Conservation (phyloP, 148 eudicot species). For the Spergularia marina region DNA sequence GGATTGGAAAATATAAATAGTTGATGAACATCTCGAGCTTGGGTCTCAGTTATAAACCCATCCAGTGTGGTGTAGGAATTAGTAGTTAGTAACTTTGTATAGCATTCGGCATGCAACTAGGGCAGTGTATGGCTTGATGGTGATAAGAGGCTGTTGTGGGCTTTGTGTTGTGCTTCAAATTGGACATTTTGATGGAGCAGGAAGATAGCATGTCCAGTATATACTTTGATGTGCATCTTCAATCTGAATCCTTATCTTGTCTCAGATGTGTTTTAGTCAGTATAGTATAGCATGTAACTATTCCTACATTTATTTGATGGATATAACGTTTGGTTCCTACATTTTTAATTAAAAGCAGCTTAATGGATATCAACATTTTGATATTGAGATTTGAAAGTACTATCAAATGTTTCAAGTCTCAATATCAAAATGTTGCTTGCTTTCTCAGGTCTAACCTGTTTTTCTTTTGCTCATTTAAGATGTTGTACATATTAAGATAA, state of each 20-base stretch:
- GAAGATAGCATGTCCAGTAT: not conserved
- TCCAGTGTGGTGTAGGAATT: not conserved
- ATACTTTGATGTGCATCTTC: not conserved
- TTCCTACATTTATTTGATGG: not conserved
- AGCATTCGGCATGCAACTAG: not conserved
- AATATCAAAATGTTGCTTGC: no score
- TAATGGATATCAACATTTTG: no score
- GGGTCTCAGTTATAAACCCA: not conserved
- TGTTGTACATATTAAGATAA: no score
- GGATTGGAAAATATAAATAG: not conserved
- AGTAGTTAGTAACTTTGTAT: not conserved
- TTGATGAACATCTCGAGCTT: not conserved
- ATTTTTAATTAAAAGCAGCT: no score
- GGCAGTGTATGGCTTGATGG: not conserved
- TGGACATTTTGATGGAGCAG: not conserved
- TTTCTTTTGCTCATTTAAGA: no score
- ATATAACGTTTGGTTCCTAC: not conserved
- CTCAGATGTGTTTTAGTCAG: not conserved
- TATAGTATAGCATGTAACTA: not conserved
- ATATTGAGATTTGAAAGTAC: no score
- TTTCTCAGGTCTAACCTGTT: no score
- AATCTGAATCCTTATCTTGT: not conserved
- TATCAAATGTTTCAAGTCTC: no score
- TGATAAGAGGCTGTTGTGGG: not conserved
- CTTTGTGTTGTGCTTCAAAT: not conserved